Evolutionary conservation across 23 red algal genomes (phyloP), one percentile per base, ranked within the genome.

Genomic region (Chondrus crispus): DNA sequence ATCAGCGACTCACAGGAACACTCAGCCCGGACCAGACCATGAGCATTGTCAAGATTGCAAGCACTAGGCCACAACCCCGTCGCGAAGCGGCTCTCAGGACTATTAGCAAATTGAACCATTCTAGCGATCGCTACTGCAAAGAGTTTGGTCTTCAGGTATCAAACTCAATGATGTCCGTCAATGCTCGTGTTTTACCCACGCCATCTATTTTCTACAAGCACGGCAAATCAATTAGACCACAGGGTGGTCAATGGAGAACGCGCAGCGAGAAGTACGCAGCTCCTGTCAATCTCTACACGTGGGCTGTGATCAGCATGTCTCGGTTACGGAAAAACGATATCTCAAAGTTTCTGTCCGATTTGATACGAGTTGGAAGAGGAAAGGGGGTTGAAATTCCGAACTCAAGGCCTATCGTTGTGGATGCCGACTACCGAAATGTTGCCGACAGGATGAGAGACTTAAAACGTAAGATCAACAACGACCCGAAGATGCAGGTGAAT

Each of bases 71-170:
- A 2, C 38, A 80, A 35, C 24, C 68, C 24, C 53, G 75, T 6
- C 55, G 66, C 20, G 36, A 28, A 24, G 52, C 46, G 22, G 75
- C 84, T 1, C 16, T 47, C 2, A 64, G 83, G 10, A 94, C 53
- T 37, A 80, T 87, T 20, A 43, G 71, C 8, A 36, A 80, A 16
- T 24, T 87, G 20, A 72, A 64, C 14, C 84, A 88, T 44, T 49
- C 69, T 22, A 78, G 55, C 28, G 70, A 94, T 24, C 64, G 20
- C 5, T 46, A 57, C 30, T 82, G 82, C 45, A 46, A 46, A 6
- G 92, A 76, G 26, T 94, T 94, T 74, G 70, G 83, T 8, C 14
- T 94, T 24, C 38, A 73, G 7, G 92, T 88, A 6, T 54, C 80
- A 8, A 13, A 55, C 16, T 52, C 35, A 9, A 28, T 92, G 13